phyloP scores from a whole-genome alignment of 2,329 filamentous ascomycete genomes.

The Aureobasidium pullulans region DNA sequence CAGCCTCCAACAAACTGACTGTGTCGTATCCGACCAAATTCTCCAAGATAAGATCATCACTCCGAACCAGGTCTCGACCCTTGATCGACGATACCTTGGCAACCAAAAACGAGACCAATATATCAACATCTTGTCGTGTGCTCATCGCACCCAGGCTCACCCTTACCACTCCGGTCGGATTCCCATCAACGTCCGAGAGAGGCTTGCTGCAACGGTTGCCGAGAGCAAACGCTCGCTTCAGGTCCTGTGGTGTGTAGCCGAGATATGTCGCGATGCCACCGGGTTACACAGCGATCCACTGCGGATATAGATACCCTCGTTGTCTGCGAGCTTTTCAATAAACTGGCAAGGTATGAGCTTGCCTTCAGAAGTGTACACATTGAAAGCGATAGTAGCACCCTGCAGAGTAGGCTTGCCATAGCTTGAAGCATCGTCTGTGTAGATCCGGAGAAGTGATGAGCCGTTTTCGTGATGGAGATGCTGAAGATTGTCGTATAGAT shows the following conservation, averaged over 20 bases:
- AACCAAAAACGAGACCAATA: no score
- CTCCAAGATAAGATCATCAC: no score
- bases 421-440: conserved; percentile 40
- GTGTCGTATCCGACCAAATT: no score
- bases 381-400: conserved; percentile 59
- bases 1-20: no score
- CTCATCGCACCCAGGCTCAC: conserved; percentile 44
- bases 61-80: no score
- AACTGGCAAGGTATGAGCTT: conserved; percentile 49
- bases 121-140: no score
- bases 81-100: no score
- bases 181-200: conserved; percentile 46
- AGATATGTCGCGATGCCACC: conserved; percentile 42
- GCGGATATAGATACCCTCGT: conserved; percentile 51
- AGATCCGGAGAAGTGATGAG: conserved; percentile 44
- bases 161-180: conserved; percentile 54
- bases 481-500: conserved; percentile 42
- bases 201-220: conserved; percentile 53
- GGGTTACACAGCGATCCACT: conserved; percentile 51
- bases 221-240: conserved; percentile 47
- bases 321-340: conserved; percentile 53
- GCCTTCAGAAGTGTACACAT: conserved; percentile 48
- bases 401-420: conserved; percentile 41
- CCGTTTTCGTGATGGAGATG: conserved; percentile 49
- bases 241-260: conserved; percentile 47